Base-by-base conservation (phyloP, 1,284 basidiomycete species). In the Vanrija humicola region DNA sequence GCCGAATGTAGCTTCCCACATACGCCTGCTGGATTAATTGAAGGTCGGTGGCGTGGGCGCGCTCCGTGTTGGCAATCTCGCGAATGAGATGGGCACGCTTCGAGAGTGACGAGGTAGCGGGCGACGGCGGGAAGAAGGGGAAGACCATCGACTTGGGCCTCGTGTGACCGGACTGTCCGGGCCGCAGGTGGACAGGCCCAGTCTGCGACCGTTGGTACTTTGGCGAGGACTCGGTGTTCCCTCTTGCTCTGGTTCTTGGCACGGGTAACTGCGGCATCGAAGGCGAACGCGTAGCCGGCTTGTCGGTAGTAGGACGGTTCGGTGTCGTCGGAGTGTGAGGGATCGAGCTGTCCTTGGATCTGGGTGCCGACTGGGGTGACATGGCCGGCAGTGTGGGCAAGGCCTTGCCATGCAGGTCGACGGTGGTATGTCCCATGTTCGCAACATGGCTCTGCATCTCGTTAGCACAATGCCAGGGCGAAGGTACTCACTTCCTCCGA, bases 21-120 rank as follows among this genome's bases (percentile, higher is more conserved):
- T 93, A 90, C 26, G 94, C 83, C 64, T 92, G 88, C 46, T 87
- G 81, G 51, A 96, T 84, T 48, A 96, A 80, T 3, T 86, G 86
- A 19, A 97, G 81, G 78, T 97, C 93, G 10, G 84, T 86, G 1
- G 92, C 89, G 74, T 95, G 95, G 0, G 88, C 85, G 26, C 87
- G 81, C 71, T 97, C 93, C 19, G 90, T 92, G 12, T 84, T 82
- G 43, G 90, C 81, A 21, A 94, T 80, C 68, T 97, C 93, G 46
- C 86, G 82, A 38, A 97, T 78, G 1, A 91, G 87, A 69, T 95
- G 88, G 23, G 85, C 81, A 25, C 93, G 84, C 77, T 91, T 94
- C 18, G 88, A 78, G 38, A 80, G 67, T 54, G 45, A 46, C 49
- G 38, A 59, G 19, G 62, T 55, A 3, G 58, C 43, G 0, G 51